Conservation (phyloP, 352 stramenopile species). For the Phytophthora sojae region DNA sequence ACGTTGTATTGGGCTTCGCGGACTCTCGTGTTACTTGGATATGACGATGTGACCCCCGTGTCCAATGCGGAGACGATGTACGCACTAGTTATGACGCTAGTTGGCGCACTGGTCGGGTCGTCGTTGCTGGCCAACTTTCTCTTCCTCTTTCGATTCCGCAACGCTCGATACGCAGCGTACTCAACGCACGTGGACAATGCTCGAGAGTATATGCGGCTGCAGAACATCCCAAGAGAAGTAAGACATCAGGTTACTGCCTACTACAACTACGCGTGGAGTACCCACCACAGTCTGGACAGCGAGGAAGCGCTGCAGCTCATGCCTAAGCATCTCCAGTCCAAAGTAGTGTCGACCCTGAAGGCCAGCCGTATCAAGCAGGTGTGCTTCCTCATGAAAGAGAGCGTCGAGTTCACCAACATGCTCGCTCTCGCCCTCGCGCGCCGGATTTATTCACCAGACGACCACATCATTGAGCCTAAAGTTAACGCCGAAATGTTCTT, state of each 20-base stretch:
- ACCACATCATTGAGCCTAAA: constrained; percentile 76
- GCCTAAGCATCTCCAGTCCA: constrained; percentile 65
- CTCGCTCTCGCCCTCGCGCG: constrained; percentile 59
- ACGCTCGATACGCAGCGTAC: constrained; percentile 59
- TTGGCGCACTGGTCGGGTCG: constrained; percentile 58
- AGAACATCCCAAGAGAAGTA: constrained; percentile 61
- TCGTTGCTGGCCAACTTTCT: constrained; percentile 71
- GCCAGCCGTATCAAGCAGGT: constrained; percentile 72
- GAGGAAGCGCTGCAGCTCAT: constrained; percentile 62
- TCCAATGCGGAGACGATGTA: constrained; percentile 65
- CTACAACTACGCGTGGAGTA: constrained; percentile 72
- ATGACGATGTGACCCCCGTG: constrained; percentile 72
- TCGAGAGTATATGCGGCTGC: constrained; percentile 73
- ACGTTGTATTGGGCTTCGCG: constrained; percentile 67
- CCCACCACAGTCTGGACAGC: constrained; percentile 65
- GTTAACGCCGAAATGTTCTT: constrained; percentile 80
- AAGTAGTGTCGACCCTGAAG: constrained; percentile 68
- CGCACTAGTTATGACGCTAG: constrained; percentile 48
- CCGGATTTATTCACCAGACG: constrained; percentile 60
- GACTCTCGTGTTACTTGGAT: constrained; percentile 67
- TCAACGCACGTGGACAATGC: constrained; percentile 73
- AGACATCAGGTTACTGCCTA: constrained; percentile 65
- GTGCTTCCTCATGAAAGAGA: constrained; percentile 74
- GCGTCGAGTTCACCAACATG: constrained; percentile 70
- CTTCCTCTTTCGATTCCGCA: constrained; percentile 75